Base-by-base conservation (phyloP, 331 rosid genomes). In the Pyracantha coccinea region DNA sequence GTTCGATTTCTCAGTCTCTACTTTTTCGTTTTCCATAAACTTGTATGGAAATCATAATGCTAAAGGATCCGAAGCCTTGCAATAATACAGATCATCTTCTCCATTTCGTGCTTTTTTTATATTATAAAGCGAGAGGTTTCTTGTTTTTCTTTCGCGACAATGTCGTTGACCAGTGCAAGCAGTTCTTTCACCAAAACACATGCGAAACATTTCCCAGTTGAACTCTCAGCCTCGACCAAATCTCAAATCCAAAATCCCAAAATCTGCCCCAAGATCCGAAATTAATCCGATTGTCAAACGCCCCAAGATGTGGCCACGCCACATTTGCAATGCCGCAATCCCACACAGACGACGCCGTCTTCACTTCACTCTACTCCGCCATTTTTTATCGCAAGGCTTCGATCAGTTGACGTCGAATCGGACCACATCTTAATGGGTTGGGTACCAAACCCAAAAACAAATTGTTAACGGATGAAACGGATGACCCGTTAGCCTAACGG, bases 311-410 rank as follows among this genome's bases (percentile, higher is more conserved):
- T 57, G 78, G 87, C 72, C 66, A 19, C 65, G 82, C 86, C 68
- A 45, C 69, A 50, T 80, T 81, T 8, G 25, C 75, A 3, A 79
- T 58, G 53, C 32, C 77, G n/a, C 87, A 84, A 80, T 58, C 76
- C 68, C 85, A 78, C 66, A 64, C 89, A 2, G 75, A 74, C 24
- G 75, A 74, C 70, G 80, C 41, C 50, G 76, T 66, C 3, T 86
- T 71, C 27, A 29, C 72, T 55, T 79, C 88, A 8, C 70, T 83
- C 72, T 89, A 84, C 84, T 81, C 95, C 13, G 64, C 88, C 23
- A 44, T 87, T 74, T 83, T 85, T 70, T 65, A 59, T n/a, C 85
- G 80, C 5, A 82, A 66, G 23, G 82, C 86, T 24, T 71, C 89
- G n/a, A 53, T 80, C 73, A 69, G 7, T 68, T 75, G 78, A 57